Base-by-base conservation (phyloP, 2,329 filamentous ascomycete genomes). In the Orbilia javanica region DNA sequence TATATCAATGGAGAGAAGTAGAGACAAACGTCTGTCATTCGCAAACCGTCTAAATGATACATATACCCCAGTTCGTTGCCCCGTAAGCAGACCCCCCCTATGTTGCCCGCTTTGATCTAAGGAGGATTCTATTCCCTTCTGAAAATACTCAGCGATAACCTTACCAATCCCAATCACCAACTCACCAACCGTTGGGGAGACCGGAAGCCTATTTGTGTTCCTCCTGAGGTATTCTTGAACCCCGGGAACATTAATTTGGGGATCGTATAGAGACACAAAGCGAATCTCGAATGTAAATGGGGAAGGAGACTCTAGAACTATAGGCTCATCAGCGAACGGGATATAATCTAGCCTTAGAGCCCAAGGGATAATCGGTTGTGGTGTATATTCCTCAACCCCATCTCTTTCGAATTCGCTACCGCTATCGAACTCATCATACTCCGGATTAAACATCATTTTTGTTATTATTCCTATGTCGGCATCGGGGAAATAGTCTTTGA, bases 311-410 rank as follows among this genome's bases (percentile, higher is more conserved):
- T 27, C 18, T 7, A 31, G n/a, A 4, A 70, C 13, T 2, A 46
- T 65, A 3, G 22, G 22, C 10, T 76, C 72, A 25, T 60, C 22
- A 2, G 46, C 46, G 34, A 76, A 76, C 3, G 72, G 72, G 4
- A 76, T 27, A 4, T 66, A 4, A 8, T 50, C 20, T 36, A 76
- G 27, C 27, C 48, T 57, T 7, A 70, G 8, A 34, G 55, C 64
- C 65, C 65, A 76, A 1, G 50, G 36, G 0, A 53, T 55, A 25
- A 60, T 57, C 7, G 25, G 29, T 53, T 46, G 20, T 20, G 27
- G n/a, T 22, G 10, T 18, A 36, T 15, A 67, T 53, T 74, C 48
- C 4, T 60, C 55, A 4, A 53, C 13, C 1, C 46, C 62, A 3
- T 44, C 50, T 11, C 27, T 53, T 13, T 34, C n/a, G n/a, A n/a